phyloP scores from a whole-genome alignment of 257 asterid genomes.

The Ilex aquifolium region DNA sequence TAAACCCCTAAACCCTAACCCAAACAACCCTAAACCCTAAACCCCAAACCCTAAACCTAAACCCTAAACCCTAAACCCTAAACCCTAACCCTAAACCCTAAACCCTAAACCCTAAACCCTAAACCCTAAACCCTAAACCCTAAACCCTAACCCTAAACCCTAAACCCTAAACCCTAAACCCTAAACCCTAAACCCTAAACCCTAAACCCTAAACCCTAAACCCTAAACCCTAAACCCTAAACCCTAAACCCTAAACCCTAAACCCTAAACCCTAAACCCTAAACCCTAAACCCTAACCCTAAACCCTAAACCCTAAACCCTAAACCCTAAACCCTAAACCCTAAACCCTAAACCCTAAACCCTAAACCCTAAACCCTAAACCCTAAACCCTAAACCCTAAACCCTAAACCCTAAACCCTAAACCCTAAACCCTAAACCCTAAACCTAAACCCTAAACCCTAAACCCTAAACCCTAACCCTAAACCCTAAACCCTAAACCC shows the following conservation, averaged over 20 bases:
- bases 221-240: constrained; percentile 19
- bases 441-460: constrained; percentile 21
- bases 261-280: no score
- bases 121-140: constrained; percentile 19
- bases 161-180: constrained; percentile 22
- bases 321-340: constrained; percentile 17
- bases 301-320: constrained; percentile 14
- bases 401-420: constrained; percentile 22
- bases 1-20: constrained; percentile 9
- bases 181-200: constrained; percentile 22
- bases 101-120: constrained; percentile 21
- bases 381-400: constrained; percentile 19
- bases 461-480: constrained; percentile 18
- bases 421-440: constrained; percentile 20
- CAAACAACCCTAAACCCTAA: constrained; percentile 8
- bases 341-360: constrained; percentile 17
- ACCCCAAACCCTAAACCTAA: constrained; percentile 13
- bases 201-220: constrained; percentile 17
- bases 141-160: constrained; percentile 18
- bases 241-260: constrained; percentile 16
- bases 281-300: constrained; percentile 20
- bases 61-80: constrained; percentile 16
- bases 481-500: constrained; percentile 13
- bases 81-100: constrained; percentile 20
- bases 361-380: no score